Conservation (phyloP, 2,329 filamentous ascomycete species). For the Xylariomycetidae sp. region DNA sequence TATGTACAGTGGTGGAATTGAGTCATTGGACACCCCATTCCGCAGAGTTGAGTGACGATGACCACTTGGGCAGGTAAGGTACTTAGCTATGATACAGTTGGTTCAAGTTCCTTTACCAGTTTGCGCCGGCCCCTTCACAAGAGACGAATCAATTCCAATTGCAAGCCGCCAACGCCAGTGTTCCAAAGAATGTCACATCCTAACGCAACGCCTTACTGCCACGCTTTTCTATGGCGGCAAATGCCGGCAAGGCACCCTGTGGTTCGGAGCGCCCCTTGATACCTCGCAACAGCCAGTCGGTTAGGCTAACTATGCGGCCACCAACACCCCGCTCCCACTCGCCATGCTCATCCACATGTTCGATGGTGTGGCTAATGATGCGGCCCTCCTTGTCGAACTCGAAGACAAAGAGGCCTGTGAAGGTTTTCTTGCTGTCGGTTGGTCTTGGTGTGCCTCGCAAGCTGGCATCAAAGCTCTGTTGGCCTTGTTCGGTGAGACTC, state of each 20-base stretch:
- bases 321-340: conserved; percentile 77
- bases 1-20: too few species aligned
- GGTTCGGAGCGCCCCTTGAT: conserved; percentile 39
- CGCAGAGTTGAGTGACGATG: conserved; percentile 24
- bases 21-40: conserved; percentile 14
- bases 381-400: conserved; percentile 86
- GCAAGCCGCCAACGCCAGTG: too few species aligned
- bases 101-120: conserved; percentile 9
- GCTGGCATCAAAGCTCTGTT: conserved; percentile 29
- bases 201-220: too few species aligned
- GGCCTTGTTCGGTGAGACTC: conserved; percentile 22
- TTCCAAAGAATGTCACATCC: too few species aligned
- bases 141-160: too few species aligned
- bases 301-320: conserved; percentile 80
- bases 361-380: conserved; percentile 84
- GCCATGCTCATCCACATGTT: conserved; percentile 79
- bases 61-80: too few species aligned
- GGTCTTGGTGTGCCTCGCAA: conserved; percentile 29
- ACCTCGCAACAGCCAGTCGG: conserved; percentile 87
- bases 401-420: conserved; percentile 89
- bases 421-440: conserved; percentile 63
- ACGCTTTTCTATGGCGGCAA: too few species aligned
- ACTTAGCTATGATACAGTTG: too few species aligned
- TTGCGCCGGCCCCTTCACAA: conserved; percentile 5
- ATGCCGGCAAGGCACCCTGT: conserved; percentile 16